phyloP scores from a whole-genome alignment of 805 yeast species.

The Pichia manshurica region DNA sequence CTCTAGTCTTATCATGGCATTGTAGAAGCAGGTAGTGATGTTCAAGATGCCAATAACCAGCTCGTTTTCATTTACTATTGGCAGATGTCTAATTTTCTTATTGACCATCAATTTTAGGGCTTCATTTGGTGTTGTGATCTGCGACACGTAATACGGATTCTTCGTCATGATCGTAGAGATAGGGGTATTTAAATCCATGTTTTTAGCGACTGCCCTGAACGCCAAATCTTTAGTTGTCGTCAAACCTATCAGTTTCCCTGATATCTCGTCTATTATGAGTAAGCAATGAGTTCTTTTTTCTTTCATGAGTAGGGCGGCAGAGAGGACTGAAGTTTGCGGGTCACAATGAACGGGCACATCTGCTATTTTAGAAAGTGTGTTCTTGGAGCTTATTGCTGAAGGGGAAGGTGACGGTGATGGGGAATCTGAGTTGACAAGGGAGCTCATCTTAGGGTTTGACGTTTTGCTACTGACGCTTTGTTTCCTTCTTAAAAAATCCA shows the following conservation, averaged over 20 bases:
- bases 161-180: constrained; percentile 37
- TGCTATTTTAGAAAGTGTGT: constrained; percentile 26
- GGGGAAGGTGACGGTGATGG: not conserved
- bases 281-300: constrained; percentile 38
- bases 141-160: constrained; percentile 32
- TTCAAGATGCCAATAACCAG: constrained; percentile 39
- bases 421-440: not conserved
- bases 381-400: constrained; percentile 9
- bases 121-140: constrained; percentile 35
- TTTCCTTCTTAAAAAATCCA: not conserved
- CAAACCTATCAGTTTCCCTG: constrained; percentile 33
- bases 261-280: constrained; percentile 29
- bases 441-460: not conserved
- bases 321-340: constrained; percentile 29
- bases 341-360: constrained; percentile 35
- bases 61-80: constrained; percentile 33
- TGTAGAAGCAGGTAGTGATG: constrained; percentile 42
- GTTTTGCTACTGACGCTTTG: not conserved
- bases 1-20: constrained; percentile 40
- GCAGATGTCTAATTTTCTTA: constrained; percentile 38
- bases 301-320: constrained; percentile 35
- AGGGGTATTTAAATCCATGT: constrained; percentile 20
- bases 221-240: constrained; percentile 45
- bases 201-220: constrained; percentile 34
- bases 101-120: constrained; percentile 39